These are phyloP conservation scores for Aspergillus sclerotiicarbonarius DNA, from an alignment of 495 filamentous ascomycete genomes.

Conservation along the genomic window DNA sequence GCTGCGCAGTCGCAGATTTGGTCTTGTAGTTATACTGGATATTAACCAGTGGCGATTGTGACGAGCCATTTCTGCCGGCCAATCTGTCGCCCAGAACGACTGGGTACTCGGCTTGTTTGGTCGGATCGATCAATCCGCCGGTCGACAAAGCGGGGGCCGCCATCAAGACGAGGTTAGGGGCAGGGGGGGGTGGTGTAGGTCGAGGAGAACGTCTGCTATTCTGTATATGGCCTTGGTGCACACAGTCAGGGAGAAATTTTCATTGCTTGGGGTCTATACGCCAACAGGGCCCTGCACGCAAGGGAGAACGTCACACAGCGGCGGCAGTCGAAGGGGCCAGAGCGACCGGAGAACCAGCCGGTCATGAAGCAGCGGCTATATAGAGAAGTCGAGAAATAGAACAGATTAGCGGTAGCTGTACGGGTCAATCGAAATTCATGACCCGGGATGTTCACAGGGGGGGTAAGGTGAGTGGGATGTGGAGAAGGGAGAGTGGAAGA, in stretches of 20 bases:
- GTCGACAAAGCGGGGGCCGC: conserved; percentile 37
- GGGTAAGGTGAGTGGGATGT: not conserved
- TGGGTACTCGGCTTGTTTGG: conserved; percentile 49
- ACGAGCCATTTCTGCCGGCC: conserved; percentile 23
- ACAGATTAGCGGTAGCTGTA: not conserved
- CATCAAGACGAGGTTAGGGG: conserved; percentile 19
- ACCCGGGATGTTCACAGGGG: not conserved
- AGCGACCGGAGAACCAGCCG: conserved; percentile 9
- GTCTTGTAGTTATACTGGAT: conserved; percentile 56
- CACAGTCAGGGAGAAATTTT: conserved; percentile 7
- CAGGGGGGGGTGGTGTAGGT: conserved; percentile 1
- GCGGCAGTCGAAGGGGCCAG: not conserved
- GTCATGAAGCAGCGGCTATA: conserved; percentile 9
- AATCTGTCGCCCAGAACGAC: conserved; percentile 45
- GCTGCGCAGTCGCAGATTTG: conserved; percentile 41
- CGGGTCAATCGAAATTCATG: not conserved
- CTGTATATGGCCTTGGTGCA: conserved; percentile 12
- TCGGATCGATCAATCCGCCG: conserved; percentile 44
- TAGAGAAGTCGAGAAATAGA: not conserved
- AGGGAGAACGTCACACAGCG: conserved; percentile 22
- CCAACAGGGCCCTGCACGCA: conserved; percentile 12
- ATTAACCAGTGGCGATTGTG: conserved; percentile 34
- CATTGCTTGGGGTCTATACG: conserved; percentile 16
- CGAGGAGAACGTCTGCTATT: conserved; percentile 5
- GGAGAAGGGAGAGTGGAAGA: conserved; percentile 8